Evolutionary conservation across 345 rosid genomes (phyloP).

Genomic region (sweet orange (Citrus sinensis)): DVS_A1.0 CM039162.1:3085501-3086000

Average conservation of each 20-base stretch:
- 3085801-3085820: neutral
- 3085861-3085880: slow-evolving; percentile 87
- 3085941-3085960: slow-evolving; percentile 73
- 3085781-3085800: neutral
- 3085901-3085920: slow-evolving; percentile 48
- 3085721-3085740: neutral
- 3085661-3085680: neutral
- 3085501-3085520: neutral
- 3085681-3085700: neutral
- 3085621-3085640: neutral
- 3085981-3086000: slow-evolving; percentile 89
- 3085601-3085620: neutral
- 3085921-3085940: slow-evolving; percentile 84
- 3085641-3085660: neutral
- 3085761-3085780: neutral
- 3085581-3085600: no score
- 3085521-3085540: neutral
- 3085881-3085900: slow-evolving; percentile 71
- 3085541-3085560: no score
- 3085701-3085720: neutral
- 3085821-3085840: slow-evolving; percentile 40
- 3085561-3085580: no score
- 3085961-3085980: slow-evolving; percentile 56
- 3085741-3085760: neutral
- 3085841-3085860: slow-evolving; percentile 44